A percentile compares a stretch with the other conserved stretches of the same genome.
Conservation (phyloP, 345 rosid genomes). For the Isatis tinctoria region DNA sequence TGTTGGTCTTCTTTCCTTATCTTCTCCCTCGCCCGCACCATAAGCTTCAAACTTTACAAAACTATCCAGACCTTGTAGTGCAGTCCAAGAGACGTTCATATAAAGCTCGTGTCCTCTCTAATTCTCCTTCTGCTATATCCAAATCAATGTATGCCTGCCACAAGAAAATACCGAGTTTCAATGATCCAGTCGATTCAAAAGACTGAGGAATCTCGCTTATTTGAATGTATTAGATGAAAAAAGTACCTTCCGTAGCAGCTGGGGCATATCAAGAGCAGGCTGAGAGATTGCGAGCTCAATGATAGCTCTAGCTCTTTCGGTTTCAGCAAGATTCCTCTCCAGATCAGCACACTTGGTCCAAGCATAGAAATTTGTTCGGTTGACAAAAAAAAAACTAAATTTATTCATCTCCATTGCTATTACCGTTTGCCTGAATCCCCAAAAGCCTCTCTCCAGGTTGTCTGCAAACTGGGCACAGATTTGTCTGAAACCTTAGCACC, state of each 20-base stretch:
- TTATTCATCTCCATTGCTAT: too few relatives aligned
- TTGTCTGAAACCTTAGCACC: too few relatives aligned
- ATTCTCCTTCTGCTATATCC: slow-evolving; percentile 81
- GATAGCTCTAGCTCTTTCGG: slow-evolving; percentile 69
- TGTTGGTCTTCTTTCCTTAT: slow-evolving; percentile 18
- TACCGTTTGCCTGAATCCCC: too few relatives aligned
- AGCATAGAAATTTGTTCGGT: slow-evolving; percentile 93
- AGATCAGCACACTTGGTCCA: slow-evolving; percentile 88
- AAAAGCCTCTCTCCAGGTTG: too few relatives aligned
- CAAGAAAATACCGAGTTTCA: too few relatives aligned
- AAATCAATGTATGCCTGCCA: slow-evolving; percentile 94
- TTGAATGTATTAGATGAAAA: too few relatives aligned
- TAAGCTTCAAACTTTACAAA: slow-evolving; percentile 88
- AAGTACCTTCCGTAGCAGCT: too few relatives aligned
- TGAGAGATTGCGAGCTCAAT: slow-evolving; percentile 78
- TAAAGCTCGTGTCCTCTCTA: slow-evolving; percentile 57
- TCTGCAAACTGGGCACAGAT: too few relatives aligned
- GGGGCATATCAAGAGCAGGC: slow-evolving; percentile 91
- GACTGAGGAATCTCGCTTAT: too few relatives aligned
- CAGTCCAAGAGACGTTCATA: slow-evolving; percentile 78
- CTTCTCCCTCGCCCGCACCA: slow-evolving; percentile 41
- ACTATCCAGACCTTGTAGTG: slow-evolving; percentile 95
- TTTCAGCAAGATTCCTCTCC: slow-evolving; percentile 73
- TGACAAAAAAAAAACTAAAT: too few relatives aligned
- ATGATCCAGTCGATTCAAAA: too few relatives aligned